Percentiles rank a stretch among this genome's conserved stretches.
Conservation (phyloP, 2,329 filamentous ascomycete genomes). For the Trichoderma sp. region DNA sequence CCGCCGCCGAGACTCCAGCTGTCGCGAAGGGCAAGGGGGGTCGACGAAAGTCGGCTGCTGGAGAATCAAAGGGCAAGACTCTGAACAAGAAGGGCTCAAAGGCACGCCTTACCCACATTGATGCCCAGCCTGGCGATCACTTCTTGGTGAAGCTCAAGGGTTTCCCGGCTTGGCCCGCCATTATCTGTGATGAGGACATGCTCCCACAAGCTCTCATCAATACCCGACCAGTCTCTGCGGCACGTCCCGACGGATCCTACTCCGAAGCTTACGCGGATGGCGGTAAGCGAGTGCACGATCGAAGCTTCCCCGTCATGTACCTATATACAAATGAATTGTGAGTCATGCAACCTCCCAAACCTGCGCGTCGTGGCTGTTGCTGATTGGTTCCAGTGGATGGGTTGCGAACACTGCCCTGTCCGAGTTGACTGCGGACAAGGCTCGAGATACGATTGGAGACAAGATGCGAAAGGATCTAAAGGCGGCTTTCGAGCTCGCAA, state of each 20-base stretch:
- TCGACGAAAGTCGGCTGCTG: slow-evolving; percentile 72
- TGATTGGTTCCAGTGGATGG: slow-evolving; percentile 69
- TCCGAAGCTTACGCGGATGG: slow-evolving; percentile 84
- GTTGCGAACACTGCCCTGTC: slow-evolving; percentile 81
- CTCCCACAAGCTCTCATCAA: slow-evolving; percentile 76
- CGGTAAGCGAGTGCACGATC: slow-evolving; percentile 80
- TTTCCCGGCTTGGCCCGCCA: slow-evolving; percentile 90
- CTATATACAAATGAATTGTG: slow-evolving; percentile 95
- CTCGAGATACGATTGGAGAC: slow-evolving; percentile 66
- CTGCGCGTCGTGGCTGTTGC: slow-evolving; percentile 23
- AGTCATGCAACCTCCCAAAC: slow-evolving; percentile 45
- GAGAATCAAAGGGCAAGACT: slow-evolving; percentile 74
- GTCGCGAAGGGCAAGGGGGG: slow-evolving; percentile 50
- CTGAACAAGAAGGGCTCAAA: slow-evolving; percentile 83
- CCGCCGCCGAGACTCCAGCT: slow-evolving; percentile 35
- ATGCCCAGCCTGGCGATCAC: slow-evolving; percentile 87
- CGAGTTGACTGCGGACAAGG: slow-evolving; percentile 72
- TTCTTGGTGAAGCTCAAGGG: slow-evolving; percentile 94
- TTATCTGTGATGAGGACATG: slow-evolving; percentile 94
- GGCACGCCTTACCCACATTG: slow-evolving; percentile 67
- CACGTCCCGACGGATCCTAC: slow-evolving; percentile 80
- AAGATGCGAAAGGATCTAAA: slow-evolving; percentile 81
- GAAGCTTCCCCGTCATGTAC: slow-evolving; percentile 95
- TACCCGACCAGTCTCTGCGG: slow-evolving; percentile 80
- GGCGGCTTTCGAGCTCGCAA: slow-evolving; percentile 77